Evolutionary conservation across 2,329 filamentous ascomycete genomes (phyloP).

Genomic region (Colletotrichum destructivum): DNA sequence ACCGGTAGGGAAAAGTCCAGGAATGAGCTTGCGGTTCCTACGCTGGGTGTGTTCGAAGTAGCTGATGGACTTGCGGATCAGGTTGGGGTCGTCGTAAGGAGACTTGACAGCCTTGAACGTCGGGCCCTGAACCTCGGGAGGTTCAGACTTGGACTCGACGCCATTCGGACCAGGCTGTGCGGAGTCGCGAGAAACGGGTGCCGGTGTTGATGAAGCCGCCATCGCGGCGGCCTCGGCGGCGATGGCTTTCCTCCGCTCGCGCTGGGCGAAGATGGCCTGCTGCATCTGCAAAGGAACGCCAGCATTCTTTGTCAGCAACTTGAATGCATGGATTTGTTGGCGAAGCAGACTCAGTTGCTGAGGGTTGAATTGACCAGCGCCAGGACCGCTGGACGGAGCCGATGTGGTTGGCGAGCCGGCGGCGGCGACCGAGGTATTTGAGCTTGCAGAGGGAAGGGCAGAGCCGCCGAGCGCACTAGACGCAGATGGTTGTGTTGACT

Average conservation of each 20-base stretch:
- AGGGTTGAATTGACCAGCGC: conserved; percentile 73
- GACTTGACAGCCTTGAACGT: conserved; percentile 82
- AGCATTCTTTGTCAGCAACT: conserved; percentile 88
- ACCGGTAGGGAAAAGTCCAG: conserved; percentile 89
- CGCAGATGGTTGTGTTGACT: conserved; percentile 54
- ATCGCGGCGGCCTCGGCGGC: conserved; percentile 63
- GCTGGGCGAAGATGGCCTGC: conserved; percentile 84
- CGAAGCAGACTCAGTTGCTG: conserved; percentile 86
- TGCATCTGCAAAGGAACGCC: conserved; percentile 85
- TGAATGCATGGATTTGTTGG: conserved; percentile 93
- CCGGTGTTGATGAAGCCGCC: conserved; percentile 50
- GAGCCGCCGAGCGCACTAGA: conserved; percentile 56
- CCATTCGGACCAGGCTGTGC: conserved; percentile 55
- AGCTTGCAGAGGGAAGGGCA: conserved; percentile 50
- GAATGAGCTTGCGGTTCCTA: conserved; percentile 83
- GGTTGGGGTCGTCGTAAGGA: conserved; percentile 71
- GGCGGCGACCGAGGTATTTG: conserved; percentile 46
- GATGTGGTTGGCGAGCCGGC: conserved; percentile 51
- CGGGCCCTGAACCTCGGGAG: conserved; percentile 55
- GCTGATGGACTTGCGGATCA: conserved; percentile 74
- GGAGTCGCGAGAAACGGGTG: conserved; percentile 43
- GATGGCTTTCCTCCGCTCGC: conserved; percentile 75
- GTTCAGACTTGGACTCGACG: conserved; percentile 55
- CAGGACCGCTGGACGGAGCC: conserved; percentile 44
- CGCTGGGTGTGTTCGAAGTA: conserved; percentile 86